Conservation (phyloP, 208 protist genomes). For the Crithidia expoeki region DNA sequence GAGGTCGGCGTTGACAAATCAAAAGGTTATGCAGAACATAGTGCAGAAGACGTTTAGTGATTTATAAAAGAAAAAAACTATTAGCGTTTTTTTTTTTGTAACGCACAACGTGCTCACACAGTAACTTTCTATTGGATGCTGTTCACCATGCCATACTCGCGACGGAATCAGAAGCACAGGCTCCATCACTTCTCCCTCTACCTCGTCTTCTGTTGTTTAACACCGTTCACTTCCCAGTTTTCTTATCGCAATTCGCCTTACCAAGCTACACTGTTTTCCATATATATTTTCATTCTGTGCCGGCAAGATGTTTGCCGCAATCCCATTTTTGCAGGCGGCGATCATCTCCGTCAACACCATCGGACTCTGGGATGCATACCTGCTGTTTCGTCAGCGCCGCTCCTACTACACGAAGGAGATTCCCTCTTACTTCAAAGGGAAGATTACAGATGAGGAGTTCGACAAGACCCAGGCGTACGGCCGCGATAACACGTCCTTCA, state of each 20-base stretch:
- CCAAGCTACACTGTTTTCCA: neutral
- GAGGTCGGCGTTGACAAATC: too few species aligned
- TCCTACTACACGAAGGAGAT: slow-evolving; percentile 23
- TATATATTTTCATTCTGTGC: neutral
- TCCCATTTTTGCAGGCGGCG: slow-evolving; percentile 45
- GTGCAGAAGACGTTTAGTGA: too few species aligned
- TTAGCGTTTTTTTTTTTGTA: slow-evolving; percentile 5
- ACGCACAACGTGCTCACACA: neutral
- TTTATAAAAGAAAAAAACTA: too few species aligned
- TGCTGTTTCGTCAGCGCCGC: slow-evolving; percentile 51
- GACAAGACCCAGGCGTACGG: slow-evolving; percentile 50
- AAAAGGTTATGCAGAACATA: neutral
- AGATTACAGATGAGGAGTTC: slow-evolving; percentile 51
- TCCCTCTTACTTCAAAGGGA: slow-evolving; percentile 32
- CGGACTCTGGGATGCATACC: slow-evolving; percentile 58
- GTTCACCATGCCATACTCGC: too few species aligned
- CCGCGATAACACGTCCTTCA: slow-evolving; percentile 35
- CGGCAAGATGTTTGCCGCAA: slow-evolving; percentile 9
- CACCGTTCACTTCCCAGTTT: neutral
- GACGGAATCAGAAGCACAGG: too few species aligned
- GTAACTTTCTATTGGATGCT: too few species aligned
- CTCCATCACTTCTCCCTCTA: neutral
- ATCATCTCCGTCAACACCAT: slow-evolving; percentile 51
- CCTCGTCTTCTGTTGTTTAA: neutral
- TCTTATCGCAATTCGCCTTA: neutral